phyloP scores from a whole-genome alignment of 2,329 filamentous ascomycete genomes.

The Colletotrichum kahawae region DNA sequence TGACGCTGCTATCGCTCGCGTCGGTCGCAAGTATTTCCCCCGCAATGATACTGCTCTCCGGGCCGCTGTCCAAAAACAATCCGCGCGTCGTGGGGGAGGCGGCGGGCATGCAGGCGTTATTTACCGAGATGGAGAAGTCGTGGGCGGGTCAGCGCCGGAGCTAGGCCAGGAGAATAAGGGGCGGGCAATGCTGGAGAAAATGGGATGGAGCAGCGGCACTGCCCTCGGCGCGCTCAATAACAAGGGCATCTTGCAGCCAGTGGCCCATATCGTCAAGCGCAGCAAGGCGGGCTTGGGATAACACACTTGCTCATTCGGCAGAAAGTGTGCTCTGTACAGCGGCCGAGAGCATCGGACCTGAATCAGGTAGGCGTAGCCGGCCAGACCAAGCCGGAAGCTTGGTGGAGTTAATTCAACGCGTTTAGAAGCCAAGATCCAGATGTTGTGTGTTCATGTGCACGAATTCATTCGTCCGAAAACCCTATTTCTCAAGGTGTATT shows the following conservation, averaged over 20 bases:
- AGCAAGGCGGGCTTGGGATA: conserved; percentile 83
- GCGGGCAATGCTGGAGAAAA: conserved; percentile 88
- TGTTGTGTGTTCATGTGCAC: conserved; percentile 56
- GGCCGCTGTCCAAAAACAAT: neutral
- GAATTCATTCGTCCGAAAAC: conserved; percentile 65
- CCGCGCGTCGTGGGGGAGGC: conserved; percentile 20
- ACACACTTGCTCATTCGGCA: neutral
- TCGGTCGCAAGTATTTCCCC: conserved; percentile 60
- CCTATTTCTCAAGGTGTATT: conserved; percentile 70
- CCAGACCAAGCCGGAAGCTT: neutral
- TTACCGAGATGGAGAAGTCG: conserved; percentile 85
- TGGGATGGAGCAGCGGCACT: conserved; percentile 93
- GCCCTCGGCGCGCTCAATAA: conserved; percentile 82
- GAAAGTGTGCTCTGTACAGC: neutral
- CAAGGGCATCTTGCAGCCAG: conserved; percentile 86
- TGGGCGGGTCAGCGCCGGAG: conserved; percentile 85
- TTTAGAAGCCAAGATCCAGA: neutral
- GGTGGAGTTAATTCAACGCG: neutral
- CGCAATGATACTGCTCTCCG: conserved; percentile 45
- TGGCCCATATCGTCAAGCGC: conserved; percentile 86
- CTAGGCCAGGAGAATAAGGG: conserved; percentile 84
- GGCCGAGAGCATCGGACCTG: neutral
- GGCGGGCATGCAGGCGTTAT: conserved; percentile 47
- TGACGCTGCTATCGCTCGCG: conserved; percentile 48
- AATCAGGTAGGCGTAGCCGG: neutral